phyloP scores from a whole-genome alignment of 106 monocot species.

The Acorus calamus region DNA sequence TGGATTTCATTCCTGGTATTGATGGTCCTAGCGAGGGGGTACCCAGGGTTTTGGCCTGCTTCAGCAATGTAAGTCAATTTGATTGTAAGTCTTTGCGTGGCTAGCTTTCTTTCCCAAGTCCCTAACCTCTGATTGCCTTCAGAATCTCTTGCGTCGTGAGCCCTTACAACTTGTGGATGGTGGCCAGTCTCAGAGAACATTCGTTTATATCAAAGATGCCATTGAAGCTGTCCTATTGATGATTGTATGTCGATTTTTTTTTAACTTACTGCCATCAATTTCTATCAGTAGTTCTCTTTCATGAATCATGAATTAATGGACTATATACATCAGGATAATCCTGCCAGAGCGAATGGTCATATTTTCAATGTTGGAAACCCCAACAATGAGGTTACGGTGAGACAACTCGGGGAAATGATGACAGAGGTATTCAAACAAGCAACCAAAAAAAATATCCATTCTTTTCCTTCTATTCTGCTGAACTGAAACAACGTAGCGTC shows the following conservation, averaged over 20 bases:
- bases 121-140: not conserved
- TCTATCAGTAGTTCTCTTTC: not conserved
- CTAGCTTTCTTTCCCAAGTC: no score
- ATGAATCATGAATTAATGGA: not conserved
- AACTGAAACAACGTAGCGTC: no score
- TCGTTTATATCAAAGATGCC: slow-evolving; percentile 76
- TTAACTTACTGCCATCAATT: not conserved
- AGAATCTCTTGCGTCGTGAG: slow-evolving; percentile 54
- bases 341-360: slow-evolving; percentile 49
- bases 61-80: slow-evolving; percentile 42
- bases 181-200: slow-evolving; percentile 63
- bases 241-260: slow-evolving; percentile 27
- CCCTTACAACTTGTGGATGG: slow-evolving; percentile 70
- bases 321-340: slow-evolving; percentile 41
- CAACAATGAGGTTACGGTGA: slow-evolving; percentile 64
- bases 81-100: no score
- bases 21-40: slow-evolving; percentile 78
- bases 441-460: not conserved
- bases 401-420: slow-evolving; percentile 64
- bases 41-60: slow-evolving; percentile 68
- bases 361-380: slow-evolving; percentile 77
- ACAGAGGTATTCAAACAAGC: slow-evolving; percentile 23
- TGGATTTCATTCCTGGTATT: slow-evolving; percentile 82
- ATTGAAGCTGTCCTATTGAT: slow-evolving; percentile 69
- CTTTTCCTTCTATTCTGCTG: no score